Conservation (phyloP, 75 land plant species). For the Pseudotsuga menziesii region DNA sequence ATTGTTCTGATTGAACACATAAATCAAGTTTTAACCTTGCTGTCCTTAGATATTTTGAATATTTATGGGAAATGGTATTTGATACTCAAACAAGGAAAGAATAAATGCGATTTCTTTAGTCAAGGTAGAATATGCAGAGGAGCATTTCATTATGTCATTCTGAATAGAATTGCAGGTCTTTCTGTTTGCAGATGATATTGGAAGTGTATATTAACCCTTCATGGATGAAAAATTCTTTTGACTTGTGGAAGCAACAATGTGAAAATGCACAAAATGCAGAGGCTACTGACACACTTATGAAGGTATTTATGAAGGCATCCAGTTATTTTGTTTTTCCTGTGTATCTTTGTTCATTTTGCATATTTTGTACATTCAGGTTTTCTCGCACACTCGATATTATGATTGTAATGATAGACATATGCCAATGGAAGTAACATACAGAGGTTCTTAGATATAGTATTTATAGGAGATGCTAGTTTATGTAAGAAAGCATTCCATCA, state of each 20-base stretch:
- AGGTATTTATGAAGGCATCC: slow-evolving; percentile 38
- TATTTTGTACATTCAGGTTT: background rate
- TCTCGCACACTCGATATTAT: too few relatives aligned
- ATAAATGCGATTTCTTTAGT: background rate
- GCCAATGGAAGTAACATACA: too few relatives aligned
- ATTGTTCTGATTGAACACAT: background rate
- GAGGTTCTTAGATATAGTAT: too few relatives aligned
- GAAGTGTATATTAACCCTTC: slow-evolving; percentile 32
- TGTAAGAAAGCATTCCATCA: too few relatives aligned
- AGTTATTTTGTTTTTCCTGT: background rate
- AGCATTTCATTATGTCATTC: background rate
- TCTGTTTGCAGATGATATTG: slow-evolving; percentile 61
- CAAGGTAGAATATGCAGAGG: background rate
- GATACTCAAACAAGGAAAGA: background rate
- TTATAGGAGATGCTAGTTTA: too few relatives aligned
- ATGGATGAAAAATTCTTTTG: slow-evolving; percentile 55
- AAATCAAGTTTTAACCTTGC: background rate
- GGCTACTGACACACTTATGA: slow-evolving; percentile 61
- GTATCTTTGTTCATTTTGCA: background rate
- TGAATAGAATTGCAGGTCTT: background rate
- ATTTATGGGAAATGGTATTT: background rate
- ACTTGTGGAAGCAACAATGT: slow-evolving; percentile 63
- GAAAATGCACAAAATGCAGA: slow-evolving; percentile 64
- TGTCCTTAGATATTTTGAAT: background rate
- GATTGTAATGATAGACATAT: too few relatives aligned